These are phyloP conservation scores for Trichoderma sp. DNA, from an alignment of 2,329 filamentous ascomycete species.

Conservation along the genomic window DNA sequence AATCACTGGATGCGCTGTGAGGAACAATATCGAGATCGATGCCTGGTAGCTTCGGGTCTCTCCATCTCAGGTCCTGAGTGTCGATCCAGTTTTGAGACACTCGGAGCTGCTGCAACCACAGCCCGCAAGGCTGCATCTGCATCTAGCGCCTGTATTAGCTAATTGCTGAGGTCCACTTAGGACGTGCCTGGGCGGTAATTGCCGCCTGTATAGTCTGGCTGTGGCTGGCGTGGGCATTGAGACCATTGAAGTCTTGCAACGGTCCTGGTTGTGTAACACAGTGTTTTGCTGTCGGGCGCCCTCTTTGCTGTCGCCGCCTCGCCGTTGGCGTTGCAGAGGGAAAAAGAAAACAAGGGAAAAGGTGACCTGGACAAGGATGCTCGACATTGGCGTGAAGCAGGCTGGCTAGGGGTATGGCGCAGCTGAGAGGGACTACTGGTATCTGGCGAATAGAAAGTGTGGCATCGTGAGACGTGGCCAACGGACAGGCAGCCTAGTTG, in stretches of 20 bases:
- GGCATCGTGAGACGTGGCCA: not conserved
- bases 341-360: not conserved
- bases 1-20: not conserved
- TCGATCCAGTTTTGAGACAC: constrained; percentile 5
- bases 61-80: constrained; percentile 6
- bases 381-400: not conserved
- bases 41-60: not conserved
- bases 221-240: not conserved
- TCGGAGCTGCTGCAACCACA: constrained; percentile 8
- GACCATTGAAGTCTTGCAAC: constrained; percentile 1
- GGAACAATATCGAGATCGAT: not conserved
- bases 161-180: constrained; percentile 6
- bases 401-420: not conserved
- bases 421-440: not conserved
- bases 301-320: not conserved
- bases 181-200: constrained; percentile 10
- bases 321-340: not conserved
- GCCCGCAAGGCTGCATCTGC: not conserved
- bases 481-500: not conserved
- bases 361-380: not conserved
- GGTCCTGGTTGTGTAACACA: not conserved
- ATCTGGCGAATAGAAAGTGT: constrained; percentile 2
- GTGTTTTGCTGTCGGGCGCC: not conserved
- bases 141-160: not conserved
- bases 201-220: not conserved